Evolutionary conservation across 1,284 basidiomycete species (phyloP).

Genomic region (Tylopilus sp.): DNA sequence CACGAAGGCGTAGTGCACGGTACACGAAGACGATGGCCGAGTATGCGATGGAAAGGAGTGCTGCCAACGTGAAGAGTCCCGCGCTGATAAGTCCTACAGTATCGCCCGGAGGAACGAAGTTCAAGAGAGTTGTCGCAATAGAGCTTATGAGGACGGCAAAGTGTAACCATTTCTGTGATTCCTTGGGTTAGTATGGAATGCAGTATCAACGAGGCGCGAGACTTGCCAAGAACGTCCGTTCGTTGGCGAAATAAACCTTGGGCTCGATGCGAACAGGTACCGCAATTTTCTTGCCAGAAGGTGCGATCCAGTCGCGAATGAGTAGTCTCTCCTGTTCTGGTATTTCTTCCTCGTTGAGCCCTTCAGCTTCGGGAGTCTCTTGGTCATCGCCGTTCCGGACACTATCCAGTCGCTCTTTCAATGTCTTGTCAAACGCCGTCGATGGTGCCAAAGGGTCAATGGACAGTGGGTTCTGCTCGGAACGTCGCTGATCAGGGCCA

Average conservation of each 20-base stretch:
- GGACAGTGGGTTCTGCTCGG: constrained; percentile 47
- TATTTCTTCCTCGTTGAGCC: constrained; percentile 39
- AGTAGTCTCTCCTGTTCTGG: constrained; percentile 52
- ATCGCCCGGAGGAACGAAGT: constrained; percentile 79
- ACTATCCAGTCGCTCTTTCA: constrained; percentile 56
- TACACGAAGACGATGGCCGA: constrained; percentile 85
- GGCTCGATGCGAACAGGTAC: constrained; percentile 94
- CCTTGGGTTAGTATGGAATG: constrained; percentile 10
- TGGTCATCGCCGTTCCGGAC: constrained; percentile 32
- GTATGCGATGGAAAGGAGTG: constrained; percentile 88
- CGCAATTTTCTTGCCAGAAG: constrained; percentile 84
- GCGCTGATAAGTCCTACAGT: constrained; percentile 78
- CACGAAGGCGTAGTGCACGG: constrained; percentile 72
- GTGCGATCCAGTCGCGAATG: constrained; percentile 76
- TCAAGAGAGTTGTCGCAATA: constrained; percentile 86
- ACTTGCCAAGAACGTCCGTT: constrained; percentile 82
- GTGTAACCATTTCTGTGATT: constrained; percentile 83
- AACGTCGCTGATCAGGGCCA: constrained; percentile 20
- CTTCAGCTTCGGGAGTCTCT: constrained; percentile 37
- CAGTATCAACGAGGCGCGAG: constrained; percentile 10
- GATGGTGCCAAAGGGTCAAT: constrained; percentile 85
- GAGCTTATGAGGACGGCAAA: constrained; percentile 85
- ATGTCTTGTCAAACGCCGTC: constrained; percentile 73
- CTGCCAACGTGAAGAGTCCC: constrained; percentile 81
- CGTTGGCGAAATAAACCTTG: constrained; percentile 96